Conservation (phyloP, 2,329 filamentous ascomycete species). For the Keithomyces neogunnii region DNA sequence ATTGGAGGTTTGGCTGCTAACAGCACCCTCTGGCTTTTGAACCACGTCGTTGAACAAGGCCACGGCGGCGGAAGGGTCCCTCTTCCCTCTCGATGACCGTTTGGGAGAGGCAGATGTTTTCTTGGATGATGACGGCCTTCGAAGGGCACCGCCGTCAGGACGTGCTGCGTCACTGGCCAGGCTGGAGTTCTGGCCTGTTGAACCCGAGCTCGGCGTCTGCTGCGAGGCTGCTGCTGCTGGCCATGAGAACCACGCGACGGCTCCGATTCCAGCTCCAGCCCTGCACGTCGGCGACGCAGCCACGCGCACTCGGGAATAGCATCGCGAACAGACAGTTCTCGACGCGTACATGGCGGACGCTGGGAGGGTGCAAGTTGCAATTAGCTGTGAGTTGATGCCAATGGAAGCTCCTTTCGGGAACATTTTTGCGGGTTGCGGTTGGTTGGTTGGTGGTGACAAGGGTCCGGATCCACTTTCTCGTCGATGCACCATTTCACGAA, state of each 20-base stretch:
- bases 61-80: slow-evolving; percentile 16
- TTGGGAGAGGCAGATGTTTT: slow-evolving; percentile 3
- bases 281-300: slow-evolving; percentile 1
- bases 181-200: background rate
- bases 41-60: slow-evolving; percentile 29
- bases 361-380: background rate
- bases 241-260: slow-evolving; percentile 16
- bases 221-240: slow-evolving; percentile 9
- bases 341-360: slow-evolving; percentile 23
- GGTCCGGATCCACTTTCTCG: background rate
- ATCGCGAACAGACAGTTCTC: slow-evolving; percentile 26
- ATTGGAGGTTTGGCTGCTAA: background rate
- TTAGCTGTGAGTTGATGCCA: background rate
- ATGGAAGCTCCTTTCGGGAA: background rate
- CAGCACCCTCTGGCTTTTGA: slow-evolving; percentile 6
- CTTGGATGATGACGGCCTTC: background rate
- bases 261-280: background rate
- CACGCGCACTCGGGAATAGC: slow-evolving; percentile 19
- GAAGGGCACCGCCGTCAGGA: background rate
- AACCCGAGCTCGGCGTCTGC: background rate
- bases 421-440: slow-evolving; percentile 3
- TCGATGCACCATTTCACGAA: too few relatives aligned
- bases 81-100: slow-evolving; percentile 1
- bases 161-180: background rate
- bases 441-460: background rate